phyloP scores from a whole-genome alignment of 768 basidiomycete species.

The Calocera viscosa region DNA sequence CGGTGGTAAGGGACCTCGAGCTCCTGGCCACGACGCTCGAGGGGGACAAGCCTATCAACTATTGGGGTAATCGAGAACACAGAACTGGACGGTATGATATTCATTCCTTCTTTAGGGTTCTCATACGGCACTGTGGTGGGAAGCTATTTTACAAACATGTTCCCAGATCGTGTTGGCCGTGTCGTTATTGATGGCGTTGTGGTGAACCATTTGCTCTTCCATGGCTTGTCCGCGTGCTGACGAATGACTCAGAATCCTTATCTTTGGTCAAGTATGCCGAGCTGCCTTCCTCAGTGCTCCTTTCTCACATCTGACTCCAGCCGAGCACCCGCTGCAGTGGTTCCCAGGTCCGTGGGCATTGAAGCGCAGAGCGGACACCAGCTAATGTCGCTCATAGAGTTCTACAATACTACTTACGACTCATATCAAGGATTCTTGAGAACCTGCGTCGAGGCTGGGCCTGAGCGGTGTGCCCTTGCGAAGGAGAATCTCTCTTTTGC shows the following conservation, averaged over 20 bases:
- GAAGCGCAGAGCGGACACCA: too few relatives aligned
- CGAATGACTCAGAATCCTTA: conserved; percentile 18
- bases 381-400: neutral
- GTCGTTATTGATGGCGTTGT: conserved; percentile 11
- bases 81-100: neutral
- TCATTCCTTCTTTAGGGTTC: conserved; percentile 21
- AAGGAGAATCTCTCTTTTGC: conserved; percentile 14
- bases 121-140: conserved; percentile 17
- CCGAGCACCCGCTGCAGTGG: neutral
- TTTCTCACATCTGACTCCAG: neutral
- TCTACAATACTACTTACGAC: neutral
- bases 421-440: conserved; percentile 22
- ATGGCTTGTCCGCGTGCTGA: conserved; percentile 8
- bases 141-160: conserved; percentile 12
- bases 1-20: conserved; percentile 10
- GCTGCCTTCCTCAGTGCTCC: neutral
- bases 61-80: neutral
- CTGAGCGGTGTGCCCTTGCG: conserved; percentile 22
- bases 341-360: neutral
- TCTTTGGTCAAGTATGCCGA: conserved; percentile 19
- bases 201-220: neutral
- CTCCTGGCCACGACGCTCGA: neutral
- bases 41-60: conserved; percentile 6
- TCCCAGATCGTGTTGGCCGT: conserved; percentile 11
- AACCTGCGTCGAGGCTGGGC: conserved; percentile 22